phyloP scores from a whole-genome alignment of 768 basidiomycete genomes.

The Tylopilus sp. region DNA sequence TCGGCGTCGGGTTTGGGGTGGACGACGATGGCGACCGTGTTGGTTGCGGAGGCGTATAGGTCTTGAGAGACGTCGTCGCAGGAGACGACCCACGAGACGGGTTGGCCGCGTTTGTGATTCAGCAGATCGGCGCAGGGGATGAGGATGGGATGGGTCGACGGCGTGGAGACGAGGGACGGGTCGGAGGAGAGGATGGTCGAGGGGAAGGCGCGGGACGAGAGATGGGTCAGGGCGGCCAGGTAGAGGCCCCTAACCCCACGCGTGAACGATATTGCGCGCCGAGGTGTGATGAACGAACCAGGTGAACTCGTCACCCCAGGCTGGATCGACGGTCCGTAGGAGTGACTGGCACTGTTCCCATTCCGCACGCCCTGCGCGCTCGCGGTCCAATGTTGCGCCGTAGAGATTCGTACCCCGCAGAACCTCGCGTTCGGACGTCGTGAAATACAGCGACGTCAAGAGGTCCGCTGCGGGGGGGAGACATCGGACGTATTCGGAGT shows the following conservation, averaged over 20 bases:
- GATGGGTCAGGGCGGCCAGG: slow-evolving; percentile 66
- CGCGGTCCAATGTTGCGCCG: slow-evolving; percentile 70
- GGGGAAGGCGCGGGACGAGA: slow-evolving; percentile 89
- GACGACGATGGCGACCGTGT: slow-evolving; percentile 59
- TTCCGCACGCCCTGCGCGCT: slow-evolving; percentile 58
- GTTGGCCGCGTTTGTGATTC: slow-evolving; percentile 78
- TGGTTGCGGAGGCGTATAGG: slow-evolving; percentile 3
- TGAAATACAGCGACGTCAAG: slow-evolving; percentile 74
- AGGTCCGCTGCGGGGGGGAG: slow-evolving; percentile 59
- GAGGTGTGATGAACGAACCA: slow-evolving; percentile 50
- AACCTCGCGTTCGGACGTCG: slow-evolving; percentile 53
- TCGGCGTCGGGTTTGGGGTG: slow-evolving; percentile 37
- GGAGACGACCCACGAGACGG: slow-evolving; percentile 78
- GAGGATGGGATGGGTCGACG: slow-evolving; percentile 68
- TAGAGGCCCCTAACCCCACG: slow-evolving; percentile 60
- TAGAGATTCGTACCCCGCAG: slow-evolving; percentile 80
- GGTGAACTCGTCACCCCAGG: slow-evolving; percentile 53
- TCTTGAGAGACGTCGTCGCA: no score
- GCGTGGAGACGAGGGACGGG: slow-evolving; percentile 49
- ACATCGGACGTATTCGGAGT: slow-evolving; percentile 62
- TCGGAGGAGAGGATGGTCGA: slow-evolving; percentile 67
- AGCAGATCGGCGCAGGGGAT: slow-evolving; percentile 85
- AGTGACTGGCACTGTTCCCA: slow-evolving; percentile 52
- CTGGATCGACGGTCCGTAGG: slow-evolving; percentile 33
- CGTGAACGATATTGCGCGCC: slow-evolving; percentile 21